Percentiles rank a stretch among this genome's conserved stretches.
These are phyloP conservation scores for Dioscorea dumetorum DNA, from an alignment of 106 monocot species.

Conservation along the genomic window DNA sequence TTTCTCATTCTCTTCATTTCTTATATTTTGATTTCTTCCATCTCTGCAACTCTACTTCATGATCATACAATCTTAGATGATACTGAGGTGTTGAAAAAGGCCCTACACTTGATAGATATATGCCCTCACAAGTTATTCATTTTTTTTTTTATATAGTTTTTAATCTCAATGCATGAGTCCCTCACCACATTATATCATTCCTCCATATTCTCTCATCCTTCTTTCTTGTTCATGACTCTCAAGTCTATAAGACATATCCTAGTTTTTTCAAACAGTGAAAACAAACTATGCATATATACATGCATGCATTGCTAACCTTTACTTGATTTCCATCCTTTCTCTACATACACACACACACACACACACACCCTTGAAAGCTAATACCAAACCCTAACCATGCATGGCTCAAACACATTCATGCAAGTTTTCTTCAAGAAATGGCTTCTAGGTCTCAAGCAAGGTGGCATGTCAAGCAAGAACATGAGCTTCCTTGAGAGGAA, in stretches of 20 bases:
- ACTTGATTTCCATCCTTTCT: not conserved
- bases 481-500: slow-evolving; percentile 50
- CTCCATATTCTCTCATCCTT: too few relatives aligned
- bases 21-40: not conserved
- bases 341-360: too few relatives aligned
- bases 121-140: too few relatives aligned
- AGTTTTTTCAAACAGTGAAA: not conserved
- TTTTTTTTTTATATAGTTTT: too few relatives aligned
- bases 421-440: slow-evolving; percentile 39
- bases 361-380: too few relatives aligned
- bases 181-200: too few relatives aligned
- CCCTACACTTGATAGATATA: too few relatives aligned
- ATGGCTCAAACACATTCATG: slow-evolving; percentile 39
- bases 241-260: too few relatives aligned
- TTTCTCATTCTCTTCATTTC: not conserved
- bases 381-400: slow-evolving; percentile 21
- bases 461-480: slow-evolving; percentile 9
- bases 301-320: not conserved
- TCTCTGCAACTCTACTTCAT: not conserved
- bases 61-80: not conserved
- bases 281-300: not conserved
- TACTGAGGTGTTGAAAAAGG: too few relatives aligned
- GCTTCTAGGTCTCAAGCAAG: slow-evolving; percentile 30
- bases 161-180: too few relatives aligned
- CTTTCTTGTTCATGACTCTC: too few relatives aligned